phyloP scores from a whole-genome alignment of 768 basidiomycete species.

The Trametes cingulata region DNA sequence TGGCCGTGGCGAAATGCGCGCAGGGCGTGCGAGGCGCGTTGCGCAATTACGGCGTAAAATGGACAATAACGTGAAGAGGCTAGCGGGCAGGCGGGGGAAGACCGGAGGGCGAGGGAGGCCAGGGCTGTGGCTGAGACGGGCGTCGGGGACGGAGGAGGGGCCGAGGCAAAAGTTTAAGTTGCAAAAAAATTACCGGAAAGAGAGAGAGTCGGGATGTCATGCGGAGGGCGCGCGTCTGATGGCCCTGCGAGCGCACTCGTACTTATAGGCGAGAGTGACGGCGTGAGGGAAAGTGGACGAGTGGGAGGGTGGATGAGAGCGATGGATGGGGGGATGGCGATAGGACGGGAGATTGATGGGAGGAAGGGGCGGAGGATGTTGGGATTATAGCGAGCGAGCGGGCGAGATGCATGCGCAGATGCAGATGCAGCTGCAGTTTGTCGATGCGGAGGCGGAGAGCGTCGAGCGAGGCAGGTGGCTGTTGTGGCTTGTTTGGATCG shows the following conservation, averaged over 20 bases:
- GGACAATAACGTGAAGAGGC: background rate
- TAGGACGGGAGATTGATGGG: slow-evolving; percentile 4
- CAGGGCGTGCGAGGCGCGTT: background rate
- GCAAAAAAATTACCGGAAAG: slow-evolving; percentile 11
- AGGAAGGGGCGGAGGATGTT: background rate
- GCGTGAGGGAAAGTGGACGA: background rate
- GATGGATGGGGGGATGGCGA: slow-evolving; percentile 11
- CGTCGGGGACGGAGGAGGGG: background rate
- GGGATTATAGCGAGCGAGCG: background rate
- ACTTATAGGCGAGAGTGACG: background rate
- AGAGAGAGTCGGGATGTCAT: background rate
- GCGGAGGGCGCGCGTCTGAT: background rate
- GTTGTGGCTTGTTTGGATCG: background rate
- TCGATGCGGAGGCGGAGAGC: too few species aligned
- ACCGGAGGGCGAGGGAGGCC: background rate
- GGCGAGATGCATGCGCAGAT: background rate
- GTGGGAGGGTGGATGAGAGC: background rate
- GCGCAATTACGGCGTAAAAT: background rate
- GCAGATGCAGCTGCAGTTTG: too few species aligned
- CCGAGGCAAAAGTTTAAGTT: slow-evolving; percentile 17
- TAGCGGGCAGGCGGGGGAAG: background rate
- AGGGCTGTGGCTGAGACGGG: background rate
- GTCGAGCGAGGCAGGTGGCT: background rate
- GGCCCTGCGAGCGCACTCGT: background rate
- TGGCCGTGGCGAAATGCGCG: background rate